These are phyloP conservation scores for Rutstroemia sp. DNA, from an alignment of 2,329 filamentous ascomycete species.

Conservation along the genomic window DNA sequence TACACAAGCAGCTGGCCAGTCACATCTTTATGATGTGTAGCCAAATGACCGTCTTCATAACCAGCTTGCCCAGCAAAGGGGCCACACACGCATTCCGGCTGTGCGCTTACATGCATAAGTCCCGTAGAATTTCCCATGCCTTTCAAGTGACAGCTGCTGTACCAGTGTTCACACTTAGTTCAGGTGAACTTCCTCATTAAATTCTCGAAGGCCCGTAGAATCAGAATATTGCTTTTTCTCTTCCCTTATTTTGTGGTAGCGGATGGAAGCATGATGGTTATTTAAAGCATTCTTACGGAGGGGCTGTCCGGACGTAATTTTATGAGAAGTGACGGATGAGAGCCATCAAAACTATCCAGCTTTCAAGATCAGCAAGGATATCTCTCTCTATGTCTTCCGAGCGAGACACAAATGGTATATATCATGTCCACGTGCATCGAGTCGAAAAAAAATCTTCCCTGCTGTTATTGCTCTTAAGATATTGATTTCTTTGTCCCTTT, in stretches of 20 bases:
- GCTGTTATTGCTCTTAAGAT: slow-evolving; percentile 13
- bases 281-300: slow-evolving; percentile 1
- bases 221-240: slow-evolving; percentile 23
- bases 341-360: background rate
- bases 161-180: slow-evolving; percentile 29
- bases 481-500: slow-evolving; percentile 39
- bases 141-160: slow-evolving; percentile 35
- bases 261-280: slow-evolving; percentile 23
- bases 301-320: background rate
- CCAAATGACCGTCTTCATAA: slow-evolving; percentile 7
- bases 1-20: background rate
- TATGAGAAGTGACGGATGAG: slow-evolving; percentile 7
- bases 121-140: slow-evolving; percentile 18
- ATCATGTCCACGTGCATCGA: slow-evolving; percentile 46
- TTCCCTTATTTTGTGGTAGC: slow-evolving; percentile 15
- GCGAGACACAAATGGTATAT: slow-evolving; percentile 2
- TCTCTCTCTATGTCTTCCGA: slow-evolving; percentile 4
- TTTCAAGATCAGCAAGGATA: slow-evolving; percentile 6
- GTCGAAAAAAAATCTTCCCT: slow-evolving; percentile 37
- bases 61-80: slow-evolving; percentile 11
- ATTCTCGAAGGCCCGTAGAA: slow-evolving; percentile 38
- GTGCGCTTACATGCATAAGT: slow-evolving; percentile 25
- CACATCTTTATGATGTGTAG: slow-evolving; percentile 11
- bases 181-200: slow-evolving; percentile 22
- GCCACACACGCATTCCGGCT: slow-evolving; percentile 14